Conservation (phyloP, 2,329 filamentous ascomycete genomes). For the Diaporthe sp. region DNA sequence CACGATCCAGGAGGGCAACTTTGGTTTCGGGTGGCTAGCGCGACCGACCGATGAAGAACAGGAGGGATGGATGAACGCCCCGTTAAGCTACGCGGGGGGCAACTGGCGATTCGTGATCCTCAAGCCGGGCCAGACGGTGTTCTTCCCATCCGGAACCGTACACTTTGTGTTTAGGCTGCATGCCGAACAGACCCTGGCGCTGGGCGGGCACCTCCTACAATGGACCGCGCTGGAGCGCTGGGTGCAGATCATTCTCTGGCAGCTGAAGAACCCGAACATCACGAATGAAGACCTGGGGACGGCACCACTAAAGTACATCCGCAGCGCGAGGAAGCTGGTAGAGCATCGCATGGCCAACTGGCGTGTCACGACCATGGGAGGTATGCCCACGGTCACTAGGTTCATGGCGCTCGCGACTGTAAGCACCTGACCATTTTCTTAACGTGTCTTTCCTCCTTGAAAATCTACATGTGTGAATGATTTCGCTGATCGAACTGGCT, state of each 20-base stretch:
- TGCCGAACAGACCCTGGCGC: constrained; percentile 43
- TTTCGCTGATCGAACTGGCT: neutral
- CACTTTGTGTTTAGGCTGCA: constrained; percentile 47
- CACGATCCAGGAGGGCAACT: constrained; percentile 45
- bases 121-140: constrained; percentile 47
- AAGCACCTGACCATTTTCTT: neutral
- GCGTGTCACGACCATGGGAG: constrained; percentile 31
- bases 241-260: constrained; percentile 43
- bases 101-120: constrained; percentile 47
- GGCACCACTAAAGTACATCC: constrained; percentile 33
- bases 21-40: constrained; percentile 48
- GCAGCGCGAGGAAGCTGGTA: constrained; percentile 32
- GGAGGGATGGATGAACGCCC: constrained; percentile 41
- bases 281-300: constrained; percentile 44
- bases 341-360: constrained; percentile 31
- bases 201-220: constrained; percentile 47
- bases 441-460: neutral
- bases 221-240: constrained; percentile 46
- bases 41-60: constrained; percentile 41
- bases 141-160: constrained; percentile 47
- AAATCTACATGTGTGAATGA: neutral
- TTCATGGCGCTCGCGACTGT: constrained; percentile 32
- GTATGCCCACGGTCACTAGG: constrained; percentile 29
- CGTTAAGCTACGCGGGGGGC: constrained; percentile 40
- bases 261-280: constrained; percentile 43